phyloP scores from a whole-genome alignment of 2,329 filamentous ascomycete species.

The Neonectria ditissima region DNA sequence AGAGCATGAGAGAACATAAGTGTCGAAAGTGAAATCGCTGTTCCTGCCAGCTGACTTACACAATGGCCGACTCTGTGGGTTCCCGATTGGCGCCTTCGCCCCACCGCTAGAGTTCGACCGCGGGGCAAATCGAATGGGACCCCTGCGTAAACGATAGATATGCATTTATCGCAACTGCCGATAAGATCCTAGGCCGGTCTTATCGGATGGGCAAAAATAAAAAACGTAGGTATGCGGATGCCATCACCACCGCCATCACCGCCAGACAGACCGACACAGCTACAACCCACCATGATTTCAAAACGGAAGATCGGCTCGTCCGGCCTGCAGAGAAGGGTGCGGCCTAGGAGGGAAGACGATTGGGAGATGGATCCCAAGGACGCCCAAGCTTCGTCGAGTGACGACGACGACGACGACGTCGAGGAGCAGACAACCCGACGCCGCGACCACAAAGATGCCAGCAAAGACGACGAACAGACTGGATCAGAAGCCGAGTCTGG shows the following conservation, averaged over 20 bases:
- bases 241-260: not conserved
- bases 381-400: slow-evolving; percentile 46
- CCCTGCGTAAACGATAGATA: slow-evolving; percentile 10
- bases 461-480: slow-evolving; percentile 45
- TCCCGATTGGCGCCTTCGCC: not conserved
- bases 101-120: not conserved
- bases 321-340: slow-evolving; percentile 58
- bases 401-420: slow-evolving; percentile 47
- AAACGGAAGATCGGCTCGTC: slow-evolving; percentile 55
- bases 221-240: slow-evolving; percentile 5
- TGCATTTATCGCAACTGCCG: slow-evolving; percentile 16
- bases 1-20: not conserved
- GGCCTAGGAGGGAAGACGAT: slow-evolving; percentile 58
- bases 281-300: slow-evolving; percentile 47
- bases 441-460: slow-evolving; percentile 44
- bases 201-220: slow-evolving; percentile 15
- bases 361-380: slow-evolving; percentile 53
- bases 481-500: slow-evolving; percentile 33
- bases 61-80: too few species aligned
- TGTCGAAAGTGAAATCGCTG: too few species aligned
- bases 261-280: not conserved
- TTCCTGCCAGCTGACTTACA: too few species aligned
- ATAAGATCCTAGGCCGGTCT: slow-evolving; percentile 21
- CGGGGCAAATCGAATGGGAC: slow-evolving; percentile 1
- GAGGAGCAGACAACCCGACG: slow-evolving; percentile 46